Evolutionary conservation across 345 rosid genomes (phyloP).

Genomic region (Leavenworthia alabamica): DNA sequence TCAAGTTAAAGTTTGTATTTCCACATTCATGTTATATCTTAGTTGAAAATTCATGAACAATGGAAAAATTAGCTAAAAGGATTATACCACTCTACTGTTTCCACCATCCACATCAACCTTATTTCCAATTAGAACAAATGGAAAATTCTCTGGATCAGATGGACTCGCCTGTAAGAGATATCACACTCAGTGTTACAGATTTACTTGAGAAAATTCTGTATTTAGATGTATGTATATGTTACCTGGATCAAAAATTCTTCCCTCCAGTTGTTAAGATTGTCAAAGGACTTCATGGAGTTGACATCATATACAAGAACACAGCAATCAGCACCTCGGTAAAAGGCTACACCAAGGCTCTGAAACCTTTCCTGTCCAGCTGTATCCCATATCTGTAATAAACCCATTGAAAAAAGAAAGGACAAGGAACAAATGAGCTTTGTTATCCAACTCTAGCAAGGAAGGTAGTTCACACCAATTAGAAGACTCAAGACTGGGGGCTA

Average conservation of each 20-base stretch:
- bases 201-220: neutral
- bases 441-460: neutral
- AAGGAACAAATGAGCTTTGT: neutral
- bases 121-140: conserved; percentile 87
- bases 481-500: neutral
- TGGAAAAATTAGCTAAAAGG: neutral
- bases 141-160: conserved; percentile 91
- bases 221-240: neutral
- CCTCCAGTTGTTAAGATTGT: conserved; percentile 77
- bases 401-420: conserved; percentile 3
- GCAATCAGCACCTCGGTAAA: conserved; percentile 78
- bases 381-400: conserved; percentile 75
- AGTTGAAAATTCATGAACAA: neutral
- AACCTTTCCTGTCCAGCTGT: conserved; percentile 92
- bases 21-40: neutral
- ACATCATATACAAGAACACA: conserved; percentile 95
- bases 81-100: conserved; percentile 80
- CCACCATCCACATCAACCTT: conserved; percentile 91
- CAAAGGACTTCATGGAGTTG: conserved; percentile 69
- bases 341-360: conserved; percentile 94
- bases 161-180: conserved; percentile 73
- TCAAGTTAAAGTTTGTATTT: neutral
- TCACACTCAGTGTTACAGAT: neutral
- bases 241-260: conserved; percentile 86
- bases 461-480: neutral